Evolutionary conservation across 805 yeast genomes (phyloP).

Genomic region (Debaryomyces prosopidis): DNA sequence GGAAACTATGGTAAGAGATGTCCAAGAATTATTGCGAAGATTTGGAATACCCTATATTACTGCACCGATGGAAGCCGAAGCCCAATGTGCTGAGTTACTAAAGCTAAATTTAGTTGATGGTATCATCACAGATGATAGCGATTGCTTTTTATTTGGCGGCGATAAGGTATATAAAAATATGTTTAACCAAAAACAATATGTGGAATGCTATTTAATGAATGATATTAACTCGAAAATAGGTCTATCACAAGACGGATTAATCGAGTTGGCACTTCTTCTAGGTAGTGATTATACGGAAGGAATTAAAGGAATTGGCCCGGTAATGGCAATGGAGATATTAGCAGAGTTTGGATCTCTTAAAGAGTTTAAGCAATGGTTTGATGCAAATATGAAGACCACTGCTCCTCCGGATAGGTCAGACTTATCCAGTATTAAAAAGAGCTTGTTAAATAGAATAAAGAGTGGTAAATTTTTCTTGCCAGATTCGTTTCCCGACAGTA

Average conservation of each 20-base stretch:
- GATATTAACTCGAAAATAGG: conserved; percentile 68
- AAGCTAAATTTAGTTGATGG: conserved; percentile 84
- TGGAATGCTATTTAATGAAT: conserved; percentile 70
- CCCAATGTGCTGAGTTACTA: conserved; percentile 87
- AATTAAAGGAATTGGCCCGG: conserved; percentile 91
- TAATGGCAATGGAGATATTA: conserved; percentile 82
- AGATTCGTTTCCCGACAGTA: conserved; percentile 65
- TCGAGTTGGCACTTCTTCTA: conserved; percentile 77
- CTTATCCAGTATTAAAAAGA: conserved; percentile 53
- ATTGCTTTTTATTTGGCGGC: conserved; percentile 93
- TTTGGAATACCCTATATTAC: conserved; percentile 95
- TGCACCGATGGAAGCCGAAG: conserved; percentile 99
- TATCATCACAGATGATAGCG: conserved; percentile 95
- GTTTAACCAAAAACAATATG: conserved; percentile 91
- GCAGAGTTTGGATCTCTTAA: conserved; percentile 70
- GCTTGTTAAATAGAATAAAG: conserved; percentile 56
- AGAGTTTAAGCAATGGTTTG: conserved; percentile 58
- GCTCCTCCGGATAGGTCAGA: conserved; percentile 37
- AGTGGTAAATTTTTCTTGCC: conserved; percentile 56
- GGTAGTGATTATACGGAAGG: conserved; percentile 98
- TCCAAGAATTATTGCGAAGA: conserved; percentile 79
- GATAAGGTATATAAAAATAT: conserved; percentile 80
- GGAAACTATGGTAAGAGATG: conserved; percentile 79
- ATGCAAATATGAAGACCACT: conserved; percentile 37
- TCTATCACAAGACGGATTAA: conserved; percentile 59